These are phyloP conservation scores for Brettanomyces naardenensis DNA, from an alignment of 805 yeast species.

Conservation along the genomic window DNA sequence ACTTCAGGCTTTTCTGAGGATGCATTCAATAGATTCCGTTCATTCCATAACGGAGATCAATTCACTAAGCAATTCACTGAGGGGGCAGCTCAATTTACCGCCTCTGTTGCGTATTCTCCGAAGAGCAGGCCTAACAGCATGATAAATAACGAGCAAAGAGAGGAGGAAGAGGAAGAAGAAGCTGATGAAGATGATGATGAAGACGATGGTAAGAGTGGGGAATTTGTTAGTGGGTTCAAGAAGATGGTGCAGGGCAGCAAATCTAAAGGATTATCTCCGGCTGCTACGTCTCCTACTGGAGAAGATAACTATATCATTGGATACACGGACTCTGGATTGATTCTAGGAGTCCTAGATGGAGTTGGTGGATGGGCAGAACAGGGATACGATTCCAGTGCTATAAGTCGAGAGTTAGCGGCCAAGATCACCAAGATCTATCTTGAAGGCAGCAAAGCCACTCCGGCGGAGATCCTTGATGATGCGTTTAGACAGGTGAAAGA, in stretches of 20 bases:
- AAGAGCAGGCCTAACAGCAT: constrained; percentile 45
- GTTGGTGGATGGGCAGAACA: constrained; percentile 97
- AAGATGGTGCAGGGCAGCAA: constrained; percentile 13
- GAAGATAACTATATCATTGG: constrained; percentile 67
- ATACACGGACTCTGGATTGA: constrained; percentile 33
- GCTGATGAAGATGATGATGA: constrained; percentile 22
- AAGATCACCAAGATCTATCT: constrained; percentile 37
- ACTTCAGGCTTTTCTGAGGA: constrained; percentile 11
- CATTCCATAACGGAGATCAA: constrained; percentile 22
- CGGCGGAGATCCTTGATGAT: constrained; percentile 42
- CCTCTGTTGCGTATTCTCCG: constrained; percentile 68
- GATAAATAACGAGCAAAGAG: neutral
- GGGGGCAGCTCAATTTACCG: constrained; percentile 34
- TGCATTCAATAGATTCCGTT: constrained; percentile 17
- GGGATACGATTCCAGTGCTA: constrained; percentile 84
- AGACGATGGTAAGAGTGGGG: constrained; percentile 16
- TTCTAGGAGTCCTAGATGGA: constrained; percentile 89
- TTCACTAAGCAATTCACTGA: constrained; percentile 18
- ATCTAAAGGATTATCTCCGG: constrained; percentile 4
- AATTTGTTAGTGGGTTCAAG: constrained; percentile 19
- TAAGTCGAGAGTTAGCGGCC: constrained; percentile 69
- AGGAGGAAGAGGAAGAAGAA: neutral
- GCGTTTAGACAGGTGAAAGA: constrained; percentile 49
- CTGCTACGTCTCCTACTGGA: constrained; percentile 42
- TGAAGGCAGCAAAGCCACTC: constrained; percentile 15